Evolutionary conservation across 139 green algal genomes (phyloP).

Genomic region (Dunaliella primolecta): DNA sequence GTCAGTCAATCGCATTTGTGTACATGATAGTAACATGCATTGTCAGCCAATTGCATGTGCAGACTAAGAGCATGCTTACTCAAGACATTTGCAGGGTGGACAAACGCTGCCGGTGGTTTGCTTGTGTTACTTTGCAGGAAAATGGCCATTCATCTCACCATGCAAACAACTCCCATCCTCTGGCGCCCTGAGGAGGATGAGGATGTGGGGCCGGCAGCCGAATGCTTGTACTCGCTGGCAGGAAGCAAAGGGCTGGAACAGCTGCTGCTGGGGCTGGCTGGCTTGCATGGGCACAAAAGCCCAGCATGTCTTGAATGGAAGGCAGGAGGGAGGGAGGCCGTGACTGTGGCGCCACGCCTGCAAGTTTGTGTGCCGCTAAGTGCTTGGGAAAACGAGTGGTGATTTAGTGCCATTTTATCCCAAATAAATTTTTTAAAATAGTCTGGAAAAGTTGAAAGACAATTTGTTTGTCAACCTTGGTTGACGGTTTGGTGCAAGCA

Average conservation of each 20-base stretch:
- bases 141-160: too few species aligned
- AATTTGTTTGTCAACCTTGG: not conserved
- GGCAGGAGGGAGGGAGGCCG: not conserved
- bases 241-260: not conserved
- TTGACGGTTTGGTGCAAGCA: not conserved
- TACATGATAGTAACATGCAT: too few species aligned
- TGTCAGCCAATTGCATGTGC: too few species aligned
- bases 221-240: not conserved
- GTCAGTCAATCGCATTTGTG: not conserved
- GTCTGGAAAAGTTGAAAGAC: not conserved
- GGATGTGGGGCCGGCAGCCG: too few species aligned
- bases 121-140: too few species aligned
- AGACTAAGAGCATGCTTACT: too few species aligned
- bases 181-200: too few species aligned
- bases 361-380: not conserved
- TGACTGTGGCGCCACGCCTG: not conserved
- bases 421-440: not conserved
- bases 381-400: not conserved
- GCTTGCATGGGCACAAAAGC: not conserved
- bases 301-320: not conserved
- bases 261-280: too few species aligned
- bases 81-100: too few species aligned
- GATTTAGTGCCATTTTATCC: not conserved
- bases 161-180: slow-evolving; percentile 20
- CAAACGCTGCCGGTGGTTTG: too few species aligned